Evolutionary conservation across 768 basidiomycete species (phyloP).

Genomic region (Atractiella rhizophila): DNA sequence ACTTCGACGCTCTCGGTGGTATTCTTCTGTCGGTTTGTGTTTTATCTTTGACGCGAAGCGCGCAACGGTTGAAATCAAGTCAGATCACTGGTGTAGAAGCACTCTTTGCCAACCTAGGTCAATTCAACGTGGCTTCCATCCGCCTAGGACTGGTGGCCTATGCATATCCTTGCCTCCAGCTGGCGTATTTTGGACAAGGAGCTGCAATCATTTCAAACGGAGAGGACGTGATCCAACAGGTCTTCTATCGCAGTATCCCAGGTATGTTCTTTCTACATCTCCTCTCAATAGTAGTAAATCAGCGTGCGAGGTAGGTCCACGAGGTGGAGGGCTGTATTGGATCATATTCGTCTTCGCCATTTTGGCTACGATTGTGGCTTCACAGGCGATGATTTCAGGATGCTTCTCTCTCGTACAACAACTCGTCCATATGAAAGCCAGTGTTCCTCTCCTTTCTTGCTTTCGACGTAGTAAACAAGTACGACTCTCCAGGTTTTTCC

Average conservation of each 20-base stretch:
- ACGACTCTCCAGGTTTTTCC: slow-evolving; percentile 23
- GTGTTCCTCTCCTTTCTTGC: no score
- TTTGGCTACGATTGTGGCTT: slow-evolving; percentile 32
- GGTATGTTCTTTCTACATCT: no score
- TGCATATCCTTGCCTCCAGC: slow-evolving; percentile 35
- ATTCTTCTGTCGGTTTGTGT: slow-evolving; percentile 27
- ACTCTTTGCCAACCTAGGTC: slow-evolving; percentile 41
- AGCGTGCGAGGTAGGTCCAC: no score
- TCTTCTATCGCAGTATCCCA: slow-evolving; percentile 43
- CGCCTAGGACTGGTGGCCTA: slow-evolving; percentile 28
- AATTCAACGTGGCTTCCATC: slow-evolving; percentile 39
- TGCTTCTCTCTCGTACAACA: slow-evolving; percentile 35
- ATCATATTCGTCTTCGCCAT: slow-evolving; percentile 40
- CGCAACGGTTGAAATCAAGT: neutral
- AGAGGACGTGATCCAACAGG: slow-evolving; percentile 28
- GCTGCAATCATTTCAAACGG: slow-evolving; percentile 34
- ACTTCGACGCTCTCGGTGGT: slow-evolving; percentile 40
- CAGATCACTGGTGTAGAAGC: no score
- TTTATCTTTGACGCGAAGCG: neutral
- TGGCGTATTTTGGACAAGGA: slow-evolving; percentile 50
- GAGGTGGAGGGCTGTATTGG: slow-evolving; percentile 37
- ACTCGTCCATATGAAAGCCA: slow-evolving; percentile 36
- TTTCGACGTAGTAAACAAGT: no score
- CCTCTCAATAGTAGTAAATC: no score
- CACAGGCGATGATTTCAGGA: slow-evolving; percentile 29